Percentiles rank a stretch among this genome's conserved stretches.
Evolutionary conservation across 2,329 filamentous ascomycete genomes (phyloP).

Genomic region (Trichoderma sp.): DNA sequence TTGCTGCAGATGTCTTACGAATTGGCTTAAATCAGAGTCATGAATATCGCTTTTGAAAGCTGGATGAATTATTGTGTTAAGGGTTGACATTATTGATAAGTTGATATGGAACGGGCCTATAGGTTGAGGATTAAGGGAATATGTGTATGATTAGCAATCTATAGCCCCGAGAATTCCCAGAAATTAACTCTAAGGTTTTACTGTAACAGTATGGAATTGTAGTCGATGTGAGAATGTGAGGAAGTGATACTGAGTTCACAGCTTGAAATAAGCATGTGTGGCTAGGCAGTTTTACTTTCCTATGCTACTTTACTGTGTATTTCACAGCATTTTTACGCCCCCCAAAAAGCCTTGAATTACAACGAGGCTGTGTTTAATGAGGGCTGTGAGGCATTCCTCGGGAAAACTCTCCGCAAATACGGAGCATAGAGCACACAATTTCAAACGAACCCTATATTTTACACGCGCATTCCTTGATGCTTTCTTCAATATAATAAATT

Average conservation of each 20-base stretch:
- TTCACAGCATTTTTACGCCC: not conserved
- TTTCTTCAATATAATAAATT: too few species aligned
- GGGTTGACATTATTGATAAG: slow-evolving; percentile 5
- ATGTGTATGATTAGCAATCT: slow-evolving; percentile 3
- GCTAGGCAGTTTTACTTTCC: too few species aligned
- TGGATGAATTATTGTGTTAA: not conserved
- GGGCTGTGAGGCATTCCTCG: too few species aligned
- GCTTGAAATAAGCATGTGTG: not conserved
- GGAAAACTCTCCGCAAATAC: too few species aligned
- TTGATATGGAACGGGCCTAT: not conserved
- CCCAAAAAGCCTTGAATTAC: not conserved
- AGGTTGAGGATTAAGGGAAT: not conserved
- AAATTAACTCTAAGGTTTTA: not conserved
- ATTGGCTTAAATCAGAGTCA: not conserved
- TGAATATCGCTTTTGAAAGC: not conserved
- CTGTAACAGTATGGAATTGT: not conserved
- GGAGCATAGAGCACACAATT: too few species aligned
- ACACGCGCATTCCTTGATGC: not conserved
- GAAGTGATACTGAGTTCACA: not conserved
- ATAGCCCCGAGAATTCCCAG: not conserved
- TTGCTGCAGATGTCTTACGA: not conserved
- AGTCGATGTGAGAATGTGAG: not conserved
- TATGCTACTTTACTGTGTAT: too few species aligned
- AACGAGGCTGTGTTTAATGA: not conserved
- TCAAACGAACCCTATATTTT: not conserved